Evolutionary conservation across 2,329 filamentous ascomycete species (phyloP).

Genomic region (Talaromyces sp.): DNA sequence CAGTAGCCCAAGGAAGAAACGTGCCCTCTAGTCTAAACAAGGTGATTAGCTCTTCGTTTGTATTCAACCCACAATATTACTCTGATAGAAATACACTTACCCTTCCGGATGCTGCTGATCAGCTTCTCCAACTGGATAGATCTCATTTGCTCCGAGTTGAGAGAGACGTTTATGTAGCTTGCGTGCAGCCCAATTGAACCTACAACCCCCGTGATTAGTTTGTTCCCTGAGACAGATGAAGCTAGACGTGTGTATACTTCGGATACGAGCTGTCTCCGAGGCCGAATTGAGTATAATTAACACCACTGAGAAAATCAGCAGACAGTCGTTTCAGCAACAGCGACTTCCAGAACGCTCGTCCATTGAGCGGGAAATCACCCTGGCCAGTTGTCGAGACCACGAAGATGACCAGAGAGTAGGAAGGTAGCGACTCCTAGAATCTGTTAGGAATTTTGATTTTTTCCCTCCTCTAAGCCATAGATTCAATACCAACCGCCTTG

Average conservation of each 20-base stretch:
- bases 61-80: neutral
- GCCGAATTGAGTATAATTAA: slow-evolving; percentile 81
- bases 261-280: slow-evolving; percentile 92
- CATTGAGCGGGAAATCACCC: slow-evolving; percentile 85
- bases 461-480: neutral
- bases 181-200: slow-evolving; percentile 87
- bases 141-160: slow-evolving; percentile 73
- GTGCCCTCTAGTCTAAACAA: slow-evolving; percentile 66
- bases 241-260: slow-evolving; percentile 54
- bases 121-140: slow-evolving; percentile 75
- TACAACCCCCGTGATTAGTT: slow-evolving; percentile 26
- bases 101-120: slow-evolving; percentile 93
- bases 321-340: slow-evolving; percentile 74
- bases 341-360: slow-evolving; percentile 75
- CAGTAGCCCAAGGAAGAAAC: slow-evolving; percentile 71
- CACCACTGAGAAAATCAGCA: slow-evolving; percentile 59
- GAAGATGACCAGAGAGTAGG: slow-evolving; percentile 53
- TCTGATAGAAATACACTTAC: slow-evolving; percentile 43
- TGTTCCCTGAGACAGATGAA: neutral
- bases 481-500: slow-evolving; percentile 54
- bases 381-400: slow-evolving; percentile 90
- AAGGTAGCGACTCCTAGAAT: slow-evolving; percentile 27
- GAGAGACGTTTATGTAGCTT: slow-evolving; percentile 79
- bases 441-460: neutral
- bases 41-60: neutral